Percentiles rank a stretch among this genome's conserved stretches.
Conservation (phyloP, 2,329 filamentous ascomycete species). For the Nemania abortiva region DNA sequence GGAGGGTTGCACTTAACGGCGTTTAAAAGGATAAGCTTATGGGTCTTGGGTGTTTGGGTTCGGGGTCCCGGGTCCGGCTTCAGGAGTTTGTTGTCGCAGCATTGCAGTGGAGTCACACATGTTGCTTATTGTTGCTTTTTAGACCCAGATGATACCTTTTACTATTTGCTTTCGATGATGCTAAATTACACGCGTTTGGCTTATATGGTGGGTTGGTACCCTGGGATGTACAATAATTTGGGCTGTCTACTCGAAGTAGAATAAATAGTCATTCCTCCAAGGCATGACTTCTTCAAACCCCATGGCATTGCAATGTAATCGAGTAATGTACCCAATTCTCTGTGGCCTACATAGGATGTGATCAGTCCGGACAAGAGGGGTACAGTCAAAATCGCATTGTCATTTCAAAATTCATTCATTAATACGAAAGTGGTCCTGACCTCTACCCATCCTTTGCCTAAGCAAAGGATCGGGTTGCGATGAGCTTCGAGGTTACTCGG, state of each 20-base stretch:
- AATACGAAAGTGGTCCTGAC: not conserved
- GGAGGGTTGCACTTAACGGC: slow-evolving; percentile 22
- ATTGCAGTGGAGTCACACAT: slow-evolving; percentile 17
- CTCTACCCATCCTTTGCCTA: not conserved
- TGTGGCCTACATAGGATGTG: not conserved
- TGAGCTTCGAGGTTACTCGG: not conserved
- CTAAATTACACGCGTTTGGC: slow-evolving; percentile 22
- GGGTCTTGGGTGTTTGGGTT: not conserved
- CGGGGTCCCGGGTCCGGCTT: slow-evolving; percentile 10
- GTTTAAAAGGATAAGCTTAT: slow-evolving; percentile 26
- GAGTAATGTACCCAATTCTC: not conserved
- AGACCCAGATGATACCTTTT: slow-evolving; percentile 41
- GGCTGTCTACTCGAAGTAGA: slow-evolving; percentile 15
- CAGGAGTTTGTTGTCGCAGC: slow-evolving; percentile 20
- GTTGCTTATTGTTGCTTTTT: slow-evolving; percentile 28
- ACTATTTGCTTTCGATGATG: slow-evolving; percentile 34
- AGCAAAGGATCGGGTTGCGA: not conserved
- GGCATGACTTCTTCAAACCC: slow-evolving; percentile 8
- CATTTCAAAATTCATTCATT: not conserved
- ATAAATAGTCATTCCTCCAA: not conserved
- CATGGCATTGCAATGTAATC: not conserved
- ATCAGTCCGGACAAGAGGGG: not conserved
- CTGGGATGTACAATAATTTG: slow-evolving; percentile 8
- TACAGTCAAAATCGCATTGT: not conserved
- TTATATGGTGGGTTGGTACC: not conserved